phyloP scores from a whole-genome alignment of 441 rosid genomes.

The Jatropha multifida region DNA sequence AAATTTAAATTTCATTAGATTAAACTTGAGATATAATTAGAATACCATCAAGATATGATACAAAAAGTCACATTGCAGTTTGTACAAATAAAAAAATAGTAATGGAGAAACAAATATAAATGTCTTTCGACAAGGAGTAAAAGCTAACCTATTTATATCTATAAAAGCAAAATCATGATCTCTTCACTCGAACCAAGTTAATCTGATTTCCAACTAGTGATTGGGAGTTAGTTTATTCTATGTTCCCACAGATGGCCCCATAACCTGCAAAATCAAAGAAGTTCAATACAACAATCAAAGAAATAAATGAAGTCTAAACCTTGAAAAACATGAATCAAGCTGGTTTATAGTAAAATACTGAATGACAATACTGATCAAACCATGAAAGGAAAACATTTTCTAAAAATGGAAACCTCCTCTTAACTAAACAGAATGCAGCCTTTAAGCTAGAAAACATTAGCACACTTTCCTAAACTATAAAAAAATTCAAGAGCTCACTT shows the following conservation, averaged over 20 bases:
- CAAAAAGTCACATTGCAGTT: neutral
- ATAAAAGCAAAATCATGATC: neutral
- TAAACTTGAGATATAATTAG: no score
- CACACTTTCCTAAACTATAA: neutral
- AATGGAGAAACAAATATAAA: neutral
- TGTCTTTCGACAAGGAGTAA: slow-evolving; percentile 4
- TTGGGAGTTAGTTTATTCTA: neutral
- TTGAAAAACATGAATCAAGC: neutral
- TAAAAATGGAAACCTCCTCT: neutral
- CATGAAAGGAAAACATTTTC: neutral
- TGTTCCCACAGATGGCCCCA: neutral
- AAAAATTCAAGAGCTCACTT: neutral
- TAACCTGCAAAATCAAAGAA: slow-evolving; percentile 3
- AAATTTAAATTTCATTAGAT: neutral
- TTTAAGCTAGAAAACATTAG: neutral
- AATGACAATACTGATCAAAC: neutral
- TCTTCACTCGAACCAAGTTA: neutral
- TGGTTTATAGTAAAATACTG: neutral
- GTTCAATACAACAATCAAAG: neutral
- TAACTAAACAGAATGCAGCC: neutral
- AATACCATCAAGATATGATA: neutral
- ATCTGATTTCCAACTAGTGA: neutral
- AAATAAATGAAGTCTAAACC: neutral
- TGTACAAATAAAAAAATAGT: neutral
- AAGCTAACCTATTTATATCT: slow-evolving; percentile 7